phyloP scores from a whole-genome alignment of 116 monocot species.

The Phalaenopsis hybrid region DNA sequence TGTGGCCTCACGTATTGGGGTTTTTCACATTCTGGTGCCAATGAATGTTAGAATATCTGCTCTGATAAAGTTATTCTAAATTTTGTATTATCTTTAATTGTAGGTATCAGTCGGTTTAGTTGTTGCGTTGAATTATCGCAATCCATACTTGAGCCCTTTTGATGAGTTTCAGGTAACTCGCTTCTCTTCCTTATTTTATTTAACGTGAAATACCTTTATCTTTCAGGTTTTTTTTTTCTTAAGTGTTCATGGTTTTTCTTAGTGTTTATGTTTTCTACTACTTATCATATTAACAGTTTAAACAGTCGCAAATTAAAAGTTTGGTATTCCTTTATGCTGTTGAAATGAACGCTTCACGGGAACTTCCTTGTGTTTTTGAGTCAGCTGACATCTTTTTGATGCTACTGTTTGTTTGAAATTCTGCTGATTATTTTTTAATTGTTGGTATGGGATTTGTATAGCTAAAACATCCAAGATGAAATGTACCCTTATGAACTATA shows the following conservation, averaged over 20 bases:
- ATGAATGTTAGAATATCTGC: background rate
- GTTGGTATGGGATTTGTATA: background rate
- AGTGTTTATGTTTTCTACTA: background rate
- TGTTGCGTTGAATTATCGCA: conserved; percentile 83
- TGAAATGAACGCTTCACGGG: background rate
- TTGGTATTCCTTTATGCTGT: background rate
- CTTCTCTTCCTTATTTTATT: background rate
- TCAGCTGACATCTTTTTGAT: background rate
- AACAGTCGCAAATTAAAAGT: background rate
- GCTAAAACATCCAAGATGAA: background rate
- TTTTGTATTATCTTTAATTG: conserved; percentile 9
- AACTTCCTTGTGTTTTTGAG: background rate
- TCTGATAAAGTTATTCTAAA: conserved; percentile 8
- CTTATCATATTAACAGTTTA: background rate
- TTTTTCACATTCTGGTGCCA: background rate
- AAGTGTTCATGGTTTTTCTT: background rate
- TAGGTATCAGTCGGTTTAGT: conserved; percentile 78
- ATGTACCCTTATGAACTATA: background rate
- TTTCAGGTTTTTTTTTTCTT: background rate
- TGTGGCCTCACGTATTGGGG: background rate
- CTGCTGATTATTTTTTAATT: background rate
- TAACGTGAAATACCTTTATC: background rate
- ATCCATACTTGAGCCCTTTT: conserved; percentile 90
- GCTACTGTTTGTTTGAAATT: background rate
- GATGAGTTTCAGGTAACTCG: conserved; percentile 88